A percentile compares a stretch with the other conserved stretches of the same genome.
Evolutionary conservation across 257 asterid species (phyloP).

Genomic region (Echium plantagineum): DNA sequence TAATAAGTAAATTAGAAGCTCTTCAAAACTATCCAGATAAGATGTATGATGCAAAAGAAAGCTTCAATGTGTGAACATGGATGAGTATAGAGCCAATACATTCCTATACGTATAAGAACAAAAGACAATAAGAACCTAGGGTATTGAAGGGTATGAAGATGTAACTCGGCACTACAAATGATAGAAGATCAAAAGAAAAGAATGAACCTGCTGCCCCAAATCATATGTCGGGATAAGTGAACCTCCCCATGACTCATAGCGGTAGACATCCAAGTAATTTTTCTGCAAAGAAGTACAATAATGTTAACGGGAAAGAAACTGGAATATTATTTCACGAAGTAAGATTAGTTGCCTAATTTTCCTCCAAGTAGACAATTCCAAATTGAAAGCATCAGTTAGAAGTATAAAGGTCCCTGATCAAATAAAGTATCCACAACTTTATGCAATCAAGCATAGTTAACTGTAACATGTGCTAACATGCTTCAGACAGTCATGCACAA

Average conservation of each 20-base stretch:
- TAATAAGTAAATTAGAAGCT: not conserved
- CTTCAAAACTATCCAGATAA: not conserved
- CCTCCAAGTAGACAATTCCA: not conserved
- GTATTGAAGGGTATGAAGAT: not conserved
- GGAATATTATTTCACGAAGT: no score
- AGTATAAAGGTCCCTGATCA: not conserved
- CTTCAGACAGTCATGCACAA: not conserved
- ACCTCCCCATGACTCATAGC: slow-evolving; percentile 92
- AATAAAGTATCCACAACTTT: no score
- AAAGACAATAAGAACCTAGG: no score
- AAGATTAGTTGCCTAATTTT: no score
- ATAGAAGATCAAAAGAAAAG: not conserved
- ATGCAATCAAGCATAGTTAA: not conserved
- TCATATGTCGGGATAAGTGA: slow-evolving; percentile 73
- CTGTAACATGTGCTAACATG: not conserved
- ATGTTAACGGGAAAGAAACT: no score
- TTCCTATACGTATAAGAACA: no score
- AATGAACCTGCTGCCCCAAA: slow-evolving; percentile 66
- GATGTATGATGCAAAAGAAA: no score
- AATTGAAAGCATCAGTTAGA: not conserved
- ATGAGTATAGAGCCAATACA: no score
- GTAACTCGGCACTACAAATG: not conserved
- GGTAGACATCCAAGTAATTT: slow-evolving; percentile 89
- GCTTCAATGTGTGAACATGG: not conserved
- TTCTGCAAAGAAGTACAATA: slow-evolving; percentile 33